Base-by-base conservation (phyloP, 768 basidiomycete species). In the Serendipita sp. region DNA sequence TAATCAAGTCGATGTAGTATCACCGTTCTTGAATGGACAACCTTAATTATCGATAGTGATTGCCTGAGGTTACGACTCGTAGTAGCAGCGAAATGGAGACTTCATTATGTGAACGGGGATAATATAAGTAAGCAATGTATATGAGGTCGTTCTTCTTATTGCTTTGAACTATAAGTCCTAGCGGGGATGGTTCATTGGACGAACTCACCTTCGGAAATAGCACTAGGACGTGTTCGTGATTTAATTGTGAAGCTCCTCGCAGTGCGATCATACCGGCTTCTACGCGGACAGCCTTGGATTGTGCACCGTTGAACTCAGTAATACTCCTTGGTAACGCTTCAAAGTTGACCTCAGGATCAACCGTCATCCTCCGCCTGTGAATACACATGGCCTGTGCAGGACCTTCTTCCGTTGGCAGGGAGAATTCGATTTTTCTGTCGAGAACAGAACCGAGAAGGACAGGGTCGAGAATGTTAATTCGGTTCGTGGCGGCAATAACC, bases 191-290 rank as follows among this genome's bases (percentile, higher is more conserved):
- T 66, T 45, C 15, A 28, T 2, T 13, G 51, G 35, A 32, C 30
- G 52, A 38, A 67, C 83, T 67, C 67, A 86, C 88, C 89, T 77
- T 92, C 89, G 46, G 90, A 82, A 66, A 93, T 90, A 62, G 90
- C 91, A 71, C 87, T 90, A 72, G 76, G 81, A 96, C 98, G 74
- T 98, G 93, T 74, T 99, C 96, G 69, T 98, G 95, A 32, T 82
- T 85, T 65, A 97, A 75, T 74, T 86, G 87, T 15, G 84, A 84
- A 15, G 92, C 93, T 75, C 97, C 94, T 69, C 96, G 79, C 45
- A 98, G 76, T 4, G 95, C 91, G 71, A 98, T 96, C 96, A 99
- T 99, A 66, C 96, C 96, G 45, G 96, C 96, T 76, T 99, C 96
- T 0, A 99, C 96, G 75, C 95, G 97, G 2, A 96, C 94, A 0